Evolutionary conservation across 2,329 filamentous ascomycete species (phyloP).

Genomic region (Herpotrichia juniperi): DNA sequence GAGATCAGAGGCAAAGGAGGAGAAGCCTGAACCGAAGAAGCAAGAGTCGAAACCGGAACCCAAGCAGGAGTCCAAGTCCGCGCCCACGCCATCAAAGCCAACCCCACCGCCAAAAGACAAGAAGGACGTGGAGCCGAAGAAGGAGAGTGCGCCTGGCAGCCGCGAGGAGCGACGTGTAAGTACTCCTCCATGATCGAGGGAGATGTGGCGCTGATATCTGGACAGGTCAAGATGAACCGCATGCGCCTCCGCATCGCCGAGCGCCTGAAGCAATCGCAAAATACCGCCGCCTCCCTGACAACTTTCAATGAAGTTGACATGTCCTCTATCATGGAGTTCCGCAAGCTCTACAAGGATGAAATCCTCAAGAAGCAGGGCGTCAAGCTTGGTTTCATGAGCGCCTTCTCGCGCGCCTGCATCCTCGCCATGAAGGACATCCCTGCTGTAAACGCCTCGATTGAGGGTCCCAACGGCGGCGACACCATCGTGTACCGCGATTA

Average conservation of each 20-base stretch:
- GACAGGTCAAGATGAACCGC: slow-evolving; percentile 97
- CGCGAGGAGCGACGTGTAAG: slow-evolving; percentile 88
- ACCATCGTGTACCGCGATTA: slow-evolving; percentile 99
- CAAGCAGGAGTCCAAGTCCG: slow-evolving; percentile 48
- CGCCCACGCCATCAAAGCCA: slow-evolving; percentile 42
- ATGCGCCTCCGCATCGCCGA: slow-evolving; percentile 98
- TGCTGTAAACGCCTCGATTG: slow-evolving; percentile 93
- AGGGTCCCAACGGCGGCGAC: slow-evolving; percentile 91
- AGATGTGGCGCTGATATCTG: slow-evolving; percentile 8
- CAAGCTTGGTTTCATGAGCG: slow-evolving; percentile 99
- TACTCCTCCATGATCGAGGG: slow-evolving; percentile 44
- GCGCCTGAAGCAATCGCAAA: slow-evolving; percentile 98
- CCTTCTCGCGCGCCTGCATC: slow-evolving; percentile 87
- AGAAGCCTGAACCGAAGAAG: slow-evolving; percentile 38
- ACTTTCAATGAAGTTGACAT: slow-evolving; percentile 99
- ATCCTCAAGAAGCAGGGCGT: slow-evolving; percentile 94
- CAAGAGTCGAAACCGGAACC: slow-evolving; percentile 39
- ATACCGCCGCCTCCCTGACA: slow-evolving; percentile 94
- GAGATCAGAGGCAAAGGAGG: slow-evolving; percentile 38
- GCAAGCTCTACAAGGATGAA: slow-evolving; percentile 96
- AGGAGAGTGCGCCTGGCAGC: slow-evolving; percentile 63
- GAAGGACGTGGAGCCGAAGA: slow-evolving; percentile 44
- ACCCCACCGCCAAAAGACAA: slow-evolving; percentile 37
- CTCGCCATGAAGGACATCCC: slow-evolving; percentile 96
- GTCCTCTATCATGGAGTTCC: slow-evolving; percentile 96